Conservation (phyloP, 2,329 filamentous ascomycete genomes). For the Colletotrichum zoysiae region DNA sequence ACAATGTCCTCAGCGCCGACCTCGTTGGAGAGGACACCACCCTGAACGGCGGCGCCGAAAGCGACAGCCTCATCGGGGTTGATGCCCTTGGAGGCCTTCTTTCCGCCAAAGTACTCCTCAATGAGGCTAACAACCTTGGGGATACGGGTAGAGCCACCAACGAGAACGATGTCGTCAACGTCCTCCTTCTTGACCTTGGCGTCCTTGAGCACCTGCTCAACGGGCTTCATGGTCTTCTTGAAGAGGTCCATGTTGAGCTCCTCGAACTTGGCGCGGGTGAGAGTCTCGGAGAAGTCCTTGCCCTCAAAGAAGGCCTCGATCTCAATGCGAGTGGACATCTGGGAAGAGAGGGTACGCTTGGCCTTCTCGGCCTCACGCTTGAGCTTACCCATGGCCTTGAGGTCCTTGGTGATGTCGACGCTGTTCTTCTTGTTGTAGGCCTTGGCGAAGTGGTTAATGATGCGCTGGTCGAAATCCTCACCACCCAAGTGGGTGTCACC, state of each 20-base stretch:
- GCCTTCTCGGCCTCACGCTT: constrained; percentile 99
- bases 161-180: constrained; percentile 95
- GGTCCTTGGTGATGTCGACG: constrained; percentile 92
- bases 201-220: constrained; percentile 98
- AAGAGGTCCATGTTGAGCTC: constrained; percentile 99
- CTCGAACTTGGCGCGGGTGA: constrained; percentile 99
- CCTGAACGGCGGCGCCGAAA: constrained; percentile 97
- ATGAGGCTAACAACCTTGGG: constrained; percentile 92
- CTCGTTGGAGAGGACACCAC: constrained; percentile 93
- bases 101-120: constrained; percentile 94
- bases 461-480: constrained; percentile 98
- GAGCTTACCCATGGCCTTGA: constrained; percentile 98
- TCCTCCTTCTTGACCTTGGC: constrained; percentile 97
- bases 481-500: constrained; percentile 98
- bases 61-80: constrained; percentile 99
- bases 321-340: constrained; percentile 94
- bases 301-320: constrained; percentile 98
- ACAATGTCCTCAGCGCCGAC: constrained; percentile 83
- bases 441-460: constrained; percentile 98
- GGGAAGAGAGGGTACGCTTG: constrained; percentile 96
- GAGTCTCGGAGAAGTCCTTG: constrained; percentile 97
- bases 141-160: constrained; percentile 99
- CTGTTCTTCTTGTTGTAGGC: constrained; percentile 98
- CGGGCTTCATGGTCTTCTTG: constrained; percentile 99
- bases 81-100: constrained; percentile 99